These are phyloP conservation scores for Candida loeiensis DNA, from an alignment of 805 yeast genomes.

Conservation along the genomic window DNA sequence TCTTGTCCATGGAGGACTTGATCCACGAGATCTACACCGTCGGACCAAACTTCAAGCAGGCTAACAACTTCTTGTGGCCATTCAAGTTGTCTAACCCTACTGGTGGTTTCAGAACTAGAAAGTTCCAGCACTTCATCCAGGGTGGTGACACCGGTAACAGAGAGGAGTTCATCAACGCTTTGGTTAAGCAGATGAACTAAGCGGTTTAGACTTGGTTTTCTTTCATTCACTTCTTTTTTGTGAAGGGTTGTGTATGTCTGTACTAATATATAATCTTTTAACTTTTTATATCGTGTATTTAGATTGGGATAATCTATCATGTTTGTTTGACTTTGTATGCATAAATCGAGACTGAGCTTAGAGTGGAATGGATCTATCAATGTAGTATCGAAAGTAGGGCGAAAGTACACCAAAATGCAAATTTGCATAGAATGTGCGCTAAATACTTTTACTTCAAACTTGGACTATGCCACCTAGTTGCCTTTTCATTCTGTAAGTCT, in stretches of 20 bases:
- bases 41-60: conserved; percentile 98
- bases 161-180: conserved; percentile 91
- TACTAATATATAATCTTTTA: conserved; percentile 6
- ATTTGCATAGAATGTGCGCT: too few relatives aligned
- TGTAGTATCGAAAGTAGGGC: too few relatives aligned
- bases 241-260: conserved; percentile 9
- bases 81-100: conserved; percentile 94
- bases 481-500: conserved; percentile 9
- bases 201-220: conserved; percentile 3
- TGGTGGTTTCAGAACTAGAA: conserved; percentile 98
- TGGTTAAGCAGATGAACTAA: conserved; percentile 92
- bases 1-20: conserved; percentile 86
- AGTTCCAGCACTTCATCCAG: conserved; percentile 95
- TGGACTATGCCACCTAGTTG: too few relatives aligned
- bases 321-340: conserved; percentile 3
- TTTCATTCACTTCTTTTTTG: conserved; percentile 5
- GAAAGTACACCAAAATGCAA: too few relatives aligned
- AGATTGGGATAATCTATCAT: conserved; percentile 1
- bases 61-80: conserved; percentile 98
- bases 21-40: conserved; percentile 94
- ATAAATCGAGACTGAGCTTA: too few relatives aligned
- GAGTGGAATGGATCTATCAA: too few relatives aligned
- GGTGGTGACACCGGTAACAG: conserved; percentile 99
- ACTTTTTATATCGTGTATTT: conserved; percentile 7
- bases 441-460: too few relatives aligned